Base-by-base conservation (phyloP, 2,329 filamentous ascomycete genomes). In the Colletotrichum horii region DNA sequence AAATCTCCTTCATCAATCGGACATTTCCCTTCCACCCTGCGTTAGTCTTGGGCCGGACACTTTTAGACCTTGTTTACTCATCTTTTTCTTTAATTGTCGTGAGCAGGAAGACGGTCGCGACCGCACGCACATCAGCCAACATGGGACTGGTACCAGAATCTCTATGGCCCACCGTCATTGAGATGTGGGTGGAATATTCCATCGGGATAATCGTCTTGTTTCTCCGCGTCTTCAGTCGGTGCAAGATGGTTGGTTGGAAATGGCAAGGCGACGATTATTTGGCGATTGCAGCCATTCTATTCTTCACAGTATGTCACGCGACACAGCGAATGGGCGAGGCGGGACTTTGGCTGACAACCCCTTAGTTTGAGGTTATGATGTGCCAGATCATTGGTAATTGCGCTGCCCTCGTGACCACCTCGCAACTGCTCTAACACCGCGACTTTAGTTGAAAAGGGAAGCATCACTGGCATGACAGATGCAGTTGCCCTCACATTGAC, bases 101-200 rank as follows among this genome's bases (percentile, higher is more conserved):
- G 32, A 36, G 60, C 19, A 38, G n/a, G n/a, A 52, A 32, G 22
- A n/a, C 32, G 60, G 58, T 19, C 15, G 24, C 58, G 26, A 28
- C 43, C 38, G 36, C 43, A 70, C 36, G 36, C 16, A 70, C 48
- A 71, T 6, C 68, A 30, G 68, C 68, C 22, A 66, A n/a, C 6
- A 71, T 71, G 72, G 43, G 43, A 22, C 22, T 22, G n/a, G 72
- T 75, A 15, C 61, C 72, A 12, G 67, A 66, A 8, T 16, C 32
- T 24, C 55, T 75, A 14, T 55, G 52, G 72, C 61, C 72, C 6
- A 34, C 72, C 34, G 72, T 71, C 48, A 75, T 71, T 62, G 72
- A 75, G 72, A 71, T 75, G 72, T 75, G 72, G 72, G 72, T 71
- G 14, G 72, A 75, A 32, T 75, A 75, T 66, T 61, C 28, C 16